Evolutionary conservation across 164 flowering plant species (phyloP).

Genomic region (Berberis thunbergii): DNA sequence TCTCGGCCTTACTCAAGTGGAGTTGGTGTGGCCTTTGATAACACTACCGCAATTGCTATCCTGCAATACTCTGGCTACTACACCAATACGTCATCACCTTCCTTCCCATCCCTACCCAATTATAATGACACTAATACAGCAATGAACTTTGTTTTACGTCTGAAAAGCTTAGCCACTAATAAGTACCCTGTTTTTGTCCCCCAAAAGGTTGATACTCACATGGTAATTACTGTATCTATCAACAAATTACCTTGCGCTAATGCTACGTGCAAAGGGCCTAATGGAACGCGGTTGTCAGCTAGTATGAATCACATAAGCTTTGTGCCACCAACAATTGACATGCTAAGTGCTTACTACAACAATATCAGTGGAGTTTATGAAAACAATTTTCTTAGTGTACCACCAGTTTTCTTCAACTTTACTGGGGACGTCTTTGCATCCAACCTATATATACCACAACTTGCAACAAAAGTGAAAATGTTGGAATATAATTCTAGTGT

Average conservation of each 20-base stretch:
- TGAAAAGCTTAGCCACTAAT: neutral
- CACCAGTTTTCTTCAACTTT: slow-evolving; percentile 47
- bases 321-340: slow-evolving; percentile 31
- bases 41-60: neutral
- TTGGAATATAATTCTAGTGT: slow-evolving; percentile 49
- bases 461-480: slow-evolving; percentile 41
- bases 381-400: slow-evolving; percentile 46
- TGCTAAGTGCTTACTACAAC: slow-evolving; percentile 42
- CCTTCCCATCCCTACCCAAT: neutral
- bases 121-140: neutral
- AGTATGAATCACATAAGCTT: slow-evolving; percentile 70
- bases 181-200: neutral
- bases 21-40: neutral
- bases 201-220: slow-evolving; percentile 12
- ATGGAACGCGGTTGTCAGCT: slow-evolving; percentile 19
- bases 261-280: slow-evolving; percentile 29
- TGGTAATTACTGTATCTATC: slow-evolving; percentile 55
- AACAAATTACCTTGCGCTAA: slow-evolving; percentile 27
- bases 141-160: neutral
- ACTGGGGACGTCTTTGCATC: slow-evolving; percentile 8
- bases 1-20: neutral
- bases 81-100: neutral
- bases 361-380: slow-evolving; percentile 39
- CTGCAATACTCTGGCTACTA: neutral
- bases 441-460: slow-evolving; percentile 16